phyloP scores from a whole-genome alignment of 495 filamentous ascomycete species.

The Aspergillus avenaceus region DNA sequence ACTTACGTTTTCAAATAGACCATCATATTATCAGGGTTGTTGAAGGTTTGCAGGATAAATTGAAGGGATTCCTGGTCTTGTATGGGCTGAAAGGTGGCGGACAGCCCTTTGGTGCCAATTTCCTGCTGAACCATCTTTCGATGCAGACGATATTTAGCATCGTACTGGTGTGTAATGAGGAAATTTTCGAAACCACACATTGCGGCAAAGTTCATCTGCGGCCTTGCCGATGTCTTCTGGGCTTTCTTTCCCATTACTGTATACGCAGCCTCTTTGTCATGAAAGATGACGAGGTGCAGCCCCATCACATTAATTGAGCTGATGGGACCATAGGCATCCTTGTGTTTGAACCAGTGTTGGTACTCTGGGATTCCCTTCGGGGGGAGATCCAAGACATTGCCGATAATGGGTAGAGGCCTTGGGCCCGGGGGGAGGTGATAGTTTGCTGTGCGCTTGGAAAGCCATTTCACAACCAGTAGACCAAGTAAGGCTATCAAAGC shows the following conservation, averaged over 20 bases:
- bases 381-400: background rate
- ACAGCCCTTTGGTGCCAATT: constrained; percentile 20
- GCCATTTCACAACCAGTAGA: no score
- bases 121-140: constrained; percentile 32
- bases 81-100: constrained; percentile 28
- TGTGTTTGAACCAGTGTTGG: background rate
- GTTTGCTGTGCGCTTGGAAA: constrained; percentile 1
- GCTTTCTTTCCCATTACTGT: constrained; percentile 38
- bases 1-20: constrained; percentile 35
- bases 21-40: constrained; percentile 27
- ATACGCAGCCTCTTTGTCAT: constrained; percentile 26
- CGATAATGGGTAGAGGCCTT: background rate
- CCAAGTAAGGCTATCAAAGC: no score
- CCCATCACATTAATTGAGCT: constrained; percentile 40
- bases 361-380: background rate
- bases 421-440: background rate
- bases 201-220: background rate
- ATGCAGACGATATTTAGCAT: constrained; percentile 31
- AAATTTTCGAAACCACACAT: constrained; percentile 19
- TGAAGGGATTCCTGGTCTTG: constrained; percentile 38
- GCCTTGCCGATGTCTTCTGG: constrained; percentile 28
- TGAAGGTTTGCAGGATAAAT: constrained; percentile 37
- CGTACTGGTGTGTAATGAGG: constrained; percentile 21
- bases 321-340: constrained; percentile 19
- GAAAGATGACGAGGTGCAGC: constrained; percentile 37